A percentile compares a stretch with the other conserved stretches of the same genome.
Conservation (phyloP, 306 rosid species). For the Quillaja saponaria region DNA sequence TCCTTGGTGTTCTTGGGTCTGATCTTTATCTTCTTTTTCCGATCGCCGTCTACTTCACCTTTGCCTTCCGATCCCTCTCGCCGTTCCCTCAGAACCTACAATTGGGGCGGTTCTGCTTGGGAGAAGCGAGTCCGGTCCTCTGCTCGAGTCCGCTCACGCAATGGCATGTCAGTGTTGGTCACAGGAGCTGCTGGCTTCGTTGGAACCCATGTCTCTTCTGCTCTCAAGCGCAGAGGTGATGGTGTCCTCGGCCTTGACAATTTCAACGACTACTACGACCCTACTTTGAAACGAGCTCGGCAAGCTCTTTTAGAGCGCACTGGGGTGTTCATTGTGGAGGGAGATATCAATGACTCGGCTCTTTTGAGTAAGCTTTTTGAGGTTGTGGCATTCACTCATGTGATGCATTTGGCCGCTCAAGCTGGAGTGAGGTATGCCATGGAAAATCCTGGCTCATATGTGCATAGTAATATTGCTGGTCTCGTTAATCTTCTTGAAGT, state of each 20-base stretch:
- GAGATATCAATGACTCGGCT: constrained; percentile 78
- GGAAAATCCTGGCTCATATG: constrained; percentile 94
- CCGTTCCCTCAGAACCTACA: constrained; percentile 67
- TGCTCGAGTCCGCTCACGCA: constrained; percentile 61
- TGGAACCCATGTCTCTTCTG: constrained; percentile 87
- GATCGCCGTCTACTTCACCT: constrained; percentile 60
- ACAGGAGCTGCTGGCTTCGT: constrained; percentile 95
- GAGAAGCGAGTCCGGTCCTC: constrained; percentile 79
- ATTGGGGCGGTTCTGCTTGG: constrained; percentile 91
- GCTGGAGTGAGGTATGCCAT: constrained; percentile 99
- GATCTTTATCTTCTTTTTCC: constrained; percentile 79
- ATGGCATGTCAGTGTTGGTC: constrained; percentile 73
- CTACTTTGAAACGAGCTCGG: constrained; percentile 75
- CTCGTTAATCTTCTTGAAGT: constrained; percentile 86
- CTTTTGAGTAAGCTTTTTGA: constrained; percentile 83
- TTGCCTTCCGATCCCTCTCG: constrained; percentile 67
- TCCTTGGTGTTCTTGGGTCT: constrained; percentile 64
- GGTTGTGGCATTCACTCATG: constrained; percentile 90
- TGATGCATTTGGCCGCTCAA: constrained; percentile 97
- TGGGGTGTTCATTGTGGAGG: constrained; percentile 91
- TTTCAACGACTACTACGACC: constrained; percentile 88
- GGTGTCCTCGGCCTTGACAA: constrained; percentile 81
- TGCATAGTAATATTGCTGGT: constrained; percentile 95
- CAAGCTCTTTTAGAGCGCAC: constrained; percentile 74
- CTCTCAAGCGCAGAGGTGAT: constrained; percentile 87